phyloP scores from a whole-genome alignment of 345 rosid species.

The Eucalyptus decipiens region DNA sequence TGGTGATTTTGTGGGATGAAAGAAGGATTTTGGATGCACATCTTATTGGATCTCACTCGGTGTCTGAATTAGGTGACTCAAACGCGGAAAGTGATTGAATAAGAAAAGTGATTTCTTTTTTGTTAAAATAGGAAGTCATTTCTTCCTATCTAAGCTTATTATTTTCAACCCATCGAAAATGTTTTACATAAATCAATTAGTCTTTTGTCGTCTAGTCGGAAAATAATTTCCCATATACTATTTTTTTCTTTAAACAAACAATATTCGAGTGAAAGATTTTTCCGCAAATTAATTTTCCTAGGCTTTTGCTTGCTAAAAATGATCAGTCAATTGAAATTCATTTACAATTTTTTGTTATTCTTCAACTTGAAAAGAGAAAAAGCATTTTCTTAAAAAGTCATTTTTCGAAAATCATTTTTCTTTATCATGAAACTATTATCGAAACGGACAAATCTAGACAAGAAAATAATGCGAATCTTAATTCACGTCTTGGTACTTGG shows the following conservation, averaged over 20 bases:
- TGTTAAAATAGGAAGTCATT: neutral
- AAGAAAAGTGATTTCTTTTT: neutral
- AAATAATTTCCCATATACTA: neutral
- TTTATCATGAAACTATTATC: neutral
- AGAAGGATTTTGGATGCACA: neutral
- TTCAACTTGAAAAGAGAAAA: neutral
- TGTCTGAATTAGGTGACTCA: neutral
- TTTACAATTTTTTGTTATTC: neutral
- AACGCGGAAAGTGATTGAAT: neutral
- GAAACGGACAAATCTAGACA: neutral
- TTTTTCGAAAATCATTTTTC: fast-evolving
- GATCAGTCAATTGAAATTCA: neutral
- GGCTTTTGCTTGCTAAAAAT: neutral
- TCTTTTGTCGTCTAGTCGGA: neutral
- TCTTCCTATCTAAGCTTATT: neutral
- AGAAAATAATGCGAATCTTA: neutral
- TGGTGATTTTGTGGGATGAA: neutral
- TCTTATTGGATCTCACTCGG: neutral
- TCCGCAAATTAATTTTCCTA: fast-evolving
- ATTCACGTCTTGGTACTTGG: neutral
- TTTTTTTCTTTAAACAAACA: too few species aligned
- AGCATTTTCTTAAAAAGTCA: fast-evolving
- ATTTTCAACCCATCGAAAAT: neutral
- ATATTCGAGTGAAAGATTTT: neutral
- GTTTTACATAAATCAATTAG: neutral